A percentile compares a stretch with the other conserved stretches of the same genome.
phyloP scores from a whole-genome alignment of 306 rosid genomes.

The Sechiopsis laciniata region DNA sequence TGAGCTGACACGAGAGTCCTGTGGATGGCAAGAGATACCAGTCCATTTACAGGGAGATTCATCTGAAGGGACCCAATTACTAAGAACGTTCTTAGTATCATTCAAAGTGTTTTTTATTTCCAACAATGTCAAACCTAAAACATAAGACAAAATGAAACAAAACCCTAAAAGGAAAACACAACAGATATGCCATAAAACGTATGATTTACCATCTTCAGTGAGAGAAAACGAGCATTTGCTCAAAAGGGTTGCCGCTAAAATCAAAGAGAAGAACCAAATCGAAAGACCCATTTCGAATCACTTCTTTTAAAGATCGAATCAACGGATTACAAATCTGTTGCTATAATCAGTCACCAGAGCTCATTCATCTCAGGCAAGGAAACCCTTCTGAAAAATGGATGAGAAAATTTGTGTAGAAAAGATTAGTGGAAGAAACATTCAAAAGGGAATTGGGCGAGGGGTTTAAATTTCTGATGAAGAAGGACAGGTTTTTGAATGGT shows the following conservation, averaged over 20 bases:
- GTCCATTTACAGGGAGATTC: constrained; percentile 88
- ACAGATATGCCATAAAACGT: background rate
- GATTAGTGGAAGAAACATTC: background rate
- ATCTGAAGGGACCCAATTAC: constrained; percentile 65
- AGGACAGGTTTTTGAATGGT: constrained; percentile 12
- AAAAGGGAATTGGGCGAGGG: background rate
- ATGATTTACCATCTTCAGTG: constrained; percentile 60
- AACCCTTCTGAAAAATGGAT: background rate
- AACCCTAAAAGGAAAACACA: background rate
- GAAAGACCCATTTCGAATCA: constrained; percentile 38
- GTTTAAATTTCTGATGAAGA: background rate
- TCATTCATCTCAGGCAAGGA: background rate
- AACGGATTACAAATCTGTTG: background rate
- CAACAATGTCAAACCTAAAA: constrained; percentile 68
- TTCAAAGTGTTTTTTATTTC: constrained; percentile 64
- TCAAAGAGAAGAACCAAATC: constrained; percentile 32
- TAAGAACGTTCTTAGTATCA: constrained; percentile 59
- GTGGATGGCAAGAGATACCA: constrained; percentile 76
- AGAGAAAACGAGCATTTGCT: constrained; percentile 53
- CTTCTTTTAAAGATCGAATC: background rate
- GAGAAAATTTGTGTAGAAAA: background rate
- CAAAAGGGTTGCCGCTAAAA: constrained; percentile 30
- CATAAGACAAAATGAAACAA: background rate
- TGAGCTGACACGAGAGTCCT: constrained; percentile 60
- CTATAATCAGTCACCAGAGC: background rate